Base-by-base conservation (phyloP, 176 grass and related monocot genomes). In the Phoenix roebelenii region DNA sequence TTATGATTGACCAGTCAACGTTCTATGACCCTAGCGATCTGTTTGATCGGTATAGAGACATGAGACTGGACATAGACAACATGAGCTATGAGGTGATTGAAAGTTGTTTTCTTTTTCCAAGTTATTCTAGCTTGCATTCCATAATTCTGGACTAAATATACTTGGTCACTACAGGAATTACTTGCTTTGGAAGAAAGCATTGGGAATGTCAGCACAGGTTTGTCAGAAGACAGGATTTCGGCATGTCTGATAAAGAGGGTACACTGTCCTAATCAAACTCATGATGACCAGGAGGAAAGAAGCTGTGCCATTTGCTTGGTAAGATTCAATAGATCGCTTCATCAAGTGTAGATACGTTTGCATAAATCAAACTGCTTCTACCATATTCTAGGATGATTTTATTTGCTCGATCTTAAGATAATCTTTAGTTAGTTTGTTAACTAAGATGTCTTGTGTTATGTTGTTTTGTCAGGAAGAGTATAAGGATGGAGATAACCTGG, bases 171-270 rank as follows among this genome's bases (percentile, higher is more conserved):
- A 49, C 71, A 99, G 94, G 88, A 99, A 3, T 67, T 99, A 57
- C 78, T 89, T 81, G 88, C 82, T 72, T 81, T 99, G 68, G 88
- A 75, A 69, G 94, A 99, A 28, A 81, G 72, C 58, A 99, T 99
- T 3, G 94, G 94, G 12, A 68, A 69, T 56, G 94, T 99, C 50
- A 79, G 51, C 65, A 85, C 64, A 22, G 94, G 94, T 3, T 52
- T 99, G 72, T 23, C 76, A 1, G 79, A 83, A 4, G 79, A 93
- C n/a, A 79, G 83, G 26, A 81, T 93, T n/a, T 66, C 50, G 6
- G 69, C 54, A 30, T 89, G 85, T 55, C 73, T 99, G 60, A 86
- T 50, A 75, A 81, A 93, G 76, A 67, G 71, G 23, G 78, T 85
- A 14, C 83, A 76, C 58, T 73, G 68, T 63, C 72, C 74, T n/a